Base-by-base conservation (phyloP, 139 green algal genomes). In the Chlorella sp. region DNA sequence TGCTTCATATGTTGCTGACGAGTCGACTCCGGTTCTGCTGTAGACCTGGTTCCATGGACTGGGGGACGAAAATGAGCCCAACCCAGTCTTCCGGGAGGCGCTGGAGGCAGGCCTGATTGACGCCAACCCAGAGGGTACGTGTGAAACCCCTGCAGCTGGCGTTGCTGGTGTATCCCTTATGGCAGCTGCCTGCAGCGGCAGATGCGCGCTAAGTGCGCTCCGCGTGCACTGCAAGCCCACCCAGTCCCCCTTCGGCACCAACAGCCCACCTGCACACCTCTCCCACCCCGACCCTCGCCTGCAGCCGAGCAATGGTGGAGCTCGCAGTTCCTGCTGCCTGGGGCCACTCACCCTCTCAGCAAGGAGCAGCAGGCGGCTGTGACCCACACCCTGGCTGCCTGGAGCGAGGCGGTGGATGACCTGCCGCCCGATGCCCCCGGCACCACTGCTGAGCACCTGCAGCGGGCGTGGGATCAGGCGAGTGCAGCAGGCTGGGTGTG, bases 21-120 rank as follows among this genome's bases (percentile, higher is more conserved):
- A n/a, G n/a, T n/a, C n/a, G n/a, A n/a, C n/a, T n/a, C n/a, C n/a
- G n/a, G n/a, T n/a, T 60, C 21, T 20, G 51, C 51, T 21, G 51
- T 15, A 60, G 39, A 86, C 82, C n/a, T 86, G 82, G 82, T 44
- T 86, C 13, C 82, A 86, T 38, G 82, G 82, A 4, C n/a, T 81
- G 18, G 82, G 71, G 21, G 38, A 20, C 25, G 7, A 23, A 2
- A 57, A 56, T 7, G 30, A 32, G 23, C 71, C 39, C 23, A 86
- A 86, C 82, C 82, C 82, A 12, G 39, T 86, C 0, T 80, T 80
- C 12, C 20, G 6, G 17, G 34, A 80, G 3, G 81, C 81, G 9
- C 30, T 86, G 34, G 55, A 67, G 16, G 34, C 44, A 3, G 81
- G 81, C 3, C n/a, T 86, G 11, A 86, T 80, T 38, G 13, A 23